phyloP scores from a whole-genome alignment of 2,329 filamentous ascomycete species.

The Neoarthrinium moseri region DNA sequence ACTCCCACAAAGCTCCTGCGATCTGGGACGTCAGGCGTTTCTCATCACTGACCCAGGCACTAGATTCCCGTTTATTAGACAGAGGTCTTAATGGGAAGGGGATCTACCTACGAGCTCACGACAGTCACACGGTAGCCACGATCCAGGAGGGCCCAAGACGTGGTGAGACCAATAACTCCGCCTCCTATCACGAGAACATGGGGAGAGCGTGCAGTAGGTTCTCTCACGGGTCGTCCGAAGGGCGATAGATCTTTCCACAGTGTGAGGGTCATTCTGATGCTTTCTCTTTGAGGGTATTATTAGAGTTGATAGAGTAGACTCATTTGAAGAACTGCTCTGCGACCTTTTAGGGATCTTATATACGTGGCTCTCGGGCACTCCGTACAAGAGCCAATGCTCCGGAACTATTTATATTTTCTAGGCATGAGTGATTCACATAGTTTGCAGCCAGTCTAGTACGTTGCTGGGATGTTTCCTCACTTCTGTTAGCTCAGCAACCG shows the following conservation, averaged over 20 bases:
- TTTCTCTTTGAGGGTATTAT: no score
- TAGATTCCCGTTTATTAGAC: constrained; percentile 13
- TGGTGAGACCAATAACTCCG: constrained; percentile 28
- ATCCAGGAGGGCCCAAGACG: constrained; percentile 42
- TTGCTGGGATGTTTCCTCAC: no score
- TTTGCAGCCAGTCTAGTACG: no score
- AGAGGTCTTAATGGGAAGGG: no score
- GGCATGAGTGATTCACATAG: no score
- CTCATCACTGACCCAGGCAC: constrained; percentile 36
- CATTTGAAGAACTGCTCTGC: no score
- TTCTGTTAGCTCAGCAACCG: no score
- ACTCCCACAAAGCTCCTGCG: constrained; percentile 46
- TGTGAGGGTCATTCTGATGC: constrained; percentile 28
- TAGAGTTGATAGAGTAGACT: no score
- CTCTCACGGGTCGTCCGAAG: constrained; percentile 22
- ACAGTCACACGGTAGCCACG: constrained; percentile 43
- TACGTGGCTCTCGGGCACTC: no score
- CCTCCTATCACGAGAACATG: constrained; percentile 29
- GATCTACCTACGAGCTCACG: constrained; percentile 25
- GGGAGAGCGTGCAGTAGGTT: constrained; percentile 24
- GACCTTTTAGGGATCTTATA: no score
- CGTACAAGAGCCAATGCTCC: no score
- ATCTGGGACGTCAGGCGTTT: constrained; percentile 44
- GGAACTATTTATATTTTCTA: no score
- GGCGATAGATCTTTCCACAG: constrained; percentile 31